Evolutionary conservation across 495 filamentous ascomycete species (phyloP), one percentile per base, ranked within the genome.

Genomic region (Talaromyces thailandensis): DNA sequence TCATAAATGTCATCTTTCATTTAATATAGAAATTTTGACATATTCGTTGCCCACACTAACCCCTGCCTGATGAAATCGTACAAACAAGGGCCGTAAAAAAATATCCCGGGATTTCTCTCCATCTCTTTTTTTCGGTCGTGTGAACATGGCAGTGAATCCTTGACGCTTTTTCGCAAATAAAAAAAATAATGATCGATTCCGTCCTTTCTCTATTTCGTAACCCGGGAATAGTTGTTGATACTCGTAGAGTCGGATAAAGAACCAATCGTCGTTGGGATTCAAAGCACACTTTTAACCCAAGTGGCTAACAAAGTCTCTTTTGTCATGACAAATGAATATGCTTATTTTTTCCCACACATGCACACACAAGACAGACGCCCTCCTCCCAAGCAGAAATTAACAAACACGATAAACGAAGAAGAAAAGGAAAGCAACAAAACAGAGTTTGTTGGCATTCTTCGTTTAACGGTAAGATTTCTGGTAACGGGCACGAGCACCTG

Each of bases 401-500:
- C 70, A 62, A 64, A 67, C 66, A 69, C 66, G 62, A 66, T 68
- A 66, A 58, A 59, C 58, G 56, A 61, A 64, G 50, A 68, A 66
- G 65, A 67, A 69, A 58, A 68, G 62, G 62, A 76, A 72, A 67
- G 64, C 57, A 61, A 68, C 40, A 69, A 63, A 67, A 69, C 64
- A 71, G 70, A 70, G 29, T 61, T 18, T 60, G 58, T 6, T 60
- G 12, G 28, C 21, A 23, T 25, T 35, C 55, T 57, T 57, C 28
- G 37, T 65, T 79, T 81, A 88, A 84, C 84, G 82, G 80, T 88
- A 89, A 50, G 82, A 89, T 77, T 90, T 98, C 83, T 98, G 94
- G 91, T 93, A 98, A 73, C 92, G 87, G 72, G 94, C 82, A 71
- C 94, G 89, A 69, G 94, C 94, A 85, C 94, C 94, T 67, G 88